Conservation (phyloP, 2,329 filamentous ascomycete species). For the Colletotrichum acutatum region DNA sequence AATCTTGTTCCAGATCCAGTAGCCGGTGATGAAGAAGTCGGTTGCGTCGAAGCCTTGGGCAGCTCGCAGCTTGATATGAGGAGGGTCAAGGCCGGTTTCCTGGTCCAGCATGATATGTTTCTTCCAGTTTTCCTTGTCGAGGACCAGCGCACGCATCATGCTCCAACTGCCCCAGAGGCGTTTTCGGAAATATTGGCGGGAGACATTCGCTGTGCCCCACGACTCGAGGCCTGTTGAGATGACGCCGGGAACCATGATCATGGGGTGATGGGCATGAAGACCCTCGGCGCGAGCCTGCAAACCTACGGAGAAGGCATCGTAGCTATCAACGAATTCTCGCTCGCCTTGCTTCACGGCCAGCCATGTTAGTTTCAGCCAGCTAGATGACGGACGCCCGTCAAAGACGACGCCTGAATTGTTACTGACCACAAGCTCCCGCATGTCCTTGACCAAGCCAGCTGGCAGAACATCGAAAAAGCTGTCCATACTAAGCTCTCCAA, state of each 20-base stretch:
- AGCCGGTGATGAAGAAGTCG: slow-evolving; percentile 91
- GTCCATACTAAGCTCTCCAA: slow-evolving; percentile 83
- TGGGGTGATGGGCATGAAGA: slow-evolving; percentile 82
- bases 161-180: slow-evolving; percentile 97
- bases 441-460: slow-evolving; percentile 85
- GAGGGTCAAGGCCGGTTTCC: slow-evolving; percentile 88
- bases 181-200: slow-evolving; percentile 92
- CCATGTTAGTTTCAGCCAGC: slow-evolving; percentile 33
- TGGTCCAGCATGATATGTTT: slow-evolving; percentile 97
- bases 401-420: slow-evolving; percentile 25
- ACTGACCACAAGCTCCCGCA: slow-evolving; percentile 83
- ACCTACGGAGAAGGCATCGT: slow-evolving; percentile 94
- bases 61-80: slow-evolving; percentile 87
- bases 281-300: slow-evolving; percentile 85
- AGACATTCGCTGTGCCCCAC: slow-evolving; percentile 90
- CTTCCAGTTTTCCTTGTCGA: slow-evolving; percentile 96
- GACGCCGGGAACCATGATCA: slow-evolving; percentile 97
- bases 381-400: neutral
- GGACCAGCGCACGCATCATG: slow-evolving; percentile 95
- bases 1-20: slow-evolving; percentile 99
- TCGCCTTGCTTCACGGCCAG: slow-evolving; percentile 74
- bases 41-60: slow-evolving; percentile 98
- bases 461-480: slow-evolving; percentile 88
- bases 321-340: slow-evolving; percentile 82
- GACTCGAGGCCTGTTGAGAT: slow-evolving; percentile 97